phyloP scores from a whole-genome alignment of 257 asterid genomes.

The Solanum chmielewskii region DNA sequence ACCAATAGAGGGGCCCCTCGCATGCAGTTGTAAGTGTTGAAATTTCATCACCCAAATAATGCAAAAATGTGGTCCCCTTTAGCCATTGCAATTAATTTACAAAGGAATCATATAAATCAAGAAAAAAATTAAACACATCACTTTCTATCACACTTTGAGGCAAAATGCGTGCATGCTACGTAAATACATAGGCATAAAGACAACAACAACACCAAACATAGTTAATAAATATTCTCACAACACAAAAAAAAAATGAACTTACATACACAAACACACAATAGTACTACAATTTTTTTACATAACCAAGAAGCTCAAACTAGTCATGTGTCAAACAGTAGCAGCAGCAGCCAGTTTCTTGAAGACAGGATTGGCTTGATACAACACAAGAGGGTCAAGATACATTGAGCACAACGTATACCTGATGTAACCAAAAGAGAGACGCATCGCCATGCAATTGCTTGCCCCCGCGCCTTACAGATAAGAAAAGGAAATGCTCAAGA shows the following conservation, averaged over 20 bases:
- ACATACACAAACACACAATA: not conserved
- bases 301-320: not conserved
- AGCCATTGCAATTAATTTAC: not conserved
- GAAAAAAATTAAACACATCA: not conserved
- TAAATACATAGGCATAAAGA: constrained; percentile 15
- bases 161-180: constrained; percentile 28
- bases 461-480: not conserved
- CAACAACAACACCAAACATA: constrained; percentile 7
- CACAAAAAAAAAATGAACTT: not conserved
- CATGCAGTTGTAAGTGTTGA: not conserved
- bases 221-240: not conserved
- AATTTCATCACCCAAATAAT: constrained; percentile 10
- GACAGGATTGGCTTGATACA: not conserved
- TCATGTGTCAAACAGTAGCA: not conserved
- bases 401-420: not conserved
- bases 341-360: not conserved
- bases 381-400: not conserved
- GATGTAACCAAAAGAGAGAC: not conserved
- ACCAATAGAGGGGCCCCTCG: not conserved
- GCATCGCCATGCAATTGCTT: not conserved
- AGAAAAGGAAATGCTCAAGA: constrained; percentile 5
- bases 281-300: not conserved
- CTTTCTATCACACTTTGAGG: constrained; percentile 6
- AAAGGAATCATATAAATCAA: not conserved
- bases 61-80: constrained; percentile 22